Base-by-base conservation (phyloP, 1,139 yeast genomes). In the Komagataea norvegica region DNA sequence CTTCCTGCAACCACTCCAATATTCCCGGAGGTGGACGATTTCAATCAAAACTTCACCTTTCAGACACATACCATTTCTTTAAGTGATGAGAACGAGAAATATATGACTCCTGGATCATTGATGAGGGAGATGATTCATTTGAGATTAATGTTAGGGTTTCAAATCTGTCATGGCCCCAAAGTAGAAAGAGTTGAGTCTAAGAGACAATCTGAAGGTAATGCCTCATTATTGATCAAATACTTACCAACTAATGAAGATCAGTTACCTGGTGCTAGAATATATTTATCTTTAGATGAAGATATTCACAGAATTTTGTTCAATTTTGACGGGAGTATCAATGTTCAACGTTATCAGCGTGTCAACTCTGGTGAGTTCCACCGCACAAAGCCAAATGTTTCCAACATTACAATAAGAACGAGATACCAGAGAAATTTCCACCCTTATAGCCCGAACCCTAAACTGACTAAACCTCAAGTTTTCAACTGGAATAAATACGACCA, bases 401-500 rank as follows among this genome's bases (percentile, higher is more conserved):
- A 45, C 20, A 59, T 58, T 18, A 66, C 76, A 47, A 78, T 89
- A 6, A 74, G 89, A 55, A 86, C 97, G 0, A 67, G 93, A 42
- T 86, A 85, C 56, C 89, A 87, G 24, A 77, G 72, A 31, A 71
- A 67, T 13, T 88, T 81, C 53, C 62, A 74, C n/a, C 68, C 73
- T 3, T 72, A 86, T 1, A 67, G 65, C 41, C 70, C 81, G 8
- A 79, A 78, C 47, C 74, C 79, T 4, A 64, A 75, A 15, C 72
- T 73, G 38, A 68, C 67, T 5, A 66, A 67, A 31, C 72, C 84
- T 2, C 62, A 74, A 30, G 67, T 69, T 14, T 74, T 78, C 45
- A 88, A 89, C 46, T 93, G 98, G 98, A 89, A 89, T 52, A 83
- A 81, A 46, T 70, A 88, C 45, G 99, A 93, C 61, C 96, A 88